A percentile compares a stretch with the other conserved stretches of the same genome.
Evolutionary conservation across 2,329 filamentous ascomycete species (phyloP).

Genomic region (Calonectria pseudoreteaudii): DNA sequence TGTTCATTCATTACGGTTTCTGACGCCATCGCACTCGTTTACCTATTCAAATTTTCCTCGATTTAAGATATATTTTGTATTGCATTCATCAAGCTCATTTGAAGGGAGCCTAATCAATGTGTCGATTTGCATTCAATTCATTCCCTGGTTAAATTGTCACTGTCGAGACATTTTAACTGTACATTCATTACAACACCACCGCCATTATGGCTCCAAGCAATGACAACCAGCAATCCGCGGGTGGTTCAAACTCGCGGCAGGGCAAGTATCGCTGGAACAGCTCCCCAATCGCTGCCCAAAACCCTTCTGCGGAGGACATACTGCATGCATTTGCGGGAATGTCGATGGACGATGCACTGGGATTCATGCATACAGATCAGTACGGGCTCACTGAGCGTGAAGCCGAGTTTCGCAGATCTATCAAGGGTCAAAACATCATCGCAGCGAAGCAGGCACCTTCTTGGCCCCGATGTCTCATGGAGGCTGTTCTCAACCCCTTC

Average conservation of each 20-base stretch:
- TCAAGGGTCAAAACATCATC: neutral
- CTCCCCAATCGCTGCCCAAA: neutral
- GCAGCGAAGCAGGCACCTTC: neutral
- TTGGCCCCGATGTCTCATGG: neutral
- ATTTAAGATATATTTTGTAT: neutral
- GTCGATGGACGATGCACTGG: neutral
- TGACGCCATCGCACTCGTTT: neutral
- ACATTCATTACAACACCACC: neutral
- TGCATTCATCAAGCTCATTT: neutral
- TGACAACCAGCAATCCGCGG: neutral
- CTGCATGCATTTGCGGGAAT: neutral
- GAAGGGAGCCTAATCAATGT: neutral
- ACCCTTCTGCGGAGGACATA: neutral
- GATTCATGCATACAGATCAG: neutral
- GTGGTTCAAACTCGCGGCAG: neutral
- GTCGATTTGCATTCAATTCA: neutral
- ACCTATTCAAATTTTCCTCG: neutral
- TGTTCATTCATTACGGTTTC: neutral
- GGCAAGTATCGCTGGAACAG: neutral
- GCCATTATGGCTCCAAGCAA: neutral
- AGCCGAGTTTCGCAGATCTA: neutral
- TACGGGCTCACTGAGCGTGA: neutral
- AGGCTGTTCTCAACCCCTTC: slow-evolving; percentile 1
- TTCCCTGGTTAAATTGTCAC: neutral
- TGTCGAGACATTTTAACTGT: neutral